phyloP scores from a whole-genome alignment of 1,284 basidiomycete genomes.

The Serendipita sp. region DNA sequence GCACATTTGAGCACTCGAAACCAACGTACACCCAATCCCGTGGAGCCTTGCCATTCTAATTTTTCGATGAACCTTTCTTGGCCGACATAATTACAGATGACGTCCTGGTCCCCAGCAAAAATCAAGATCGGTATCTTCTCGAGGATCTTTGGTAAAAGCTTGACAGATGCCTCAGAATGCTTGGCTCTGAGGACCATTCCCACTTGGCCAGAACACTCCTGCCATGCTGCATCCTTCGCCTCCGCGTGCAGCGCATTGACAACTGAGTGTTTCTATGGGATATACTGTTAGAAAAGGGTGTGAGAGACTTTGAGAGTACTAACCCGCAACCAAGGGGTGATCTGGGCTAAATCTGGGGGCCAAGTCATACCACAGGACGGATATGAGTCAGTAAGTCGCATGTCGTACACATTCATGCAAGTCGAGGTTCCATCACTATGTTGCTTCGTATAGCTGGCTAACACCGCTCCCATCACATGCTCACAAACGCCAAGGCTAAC shows the following conservation, averaged over 20 bases:
- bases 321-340: constrained; percentile 72
- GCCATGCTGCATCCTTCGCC: constrained; percentile 70
- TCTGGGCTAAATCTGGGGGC: constrained; percentile 76
- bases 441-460: constrained; percentile 25
- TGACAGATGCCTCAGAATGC: constrained; percentile 56
- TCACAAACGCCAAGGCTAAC: constrained; percentile 58
- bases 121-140: constrained; percentile 73
- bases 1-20: background rate
- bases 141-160: constrained; percentile 66
- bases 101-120: constrained; percentile 90
- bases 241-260: constrained; percentile 70
- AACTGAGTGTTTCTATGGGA: constrained; percentile 28
- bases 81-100: constrained; percentile 92
- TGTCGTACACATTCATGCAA: constrained; percentile 94
- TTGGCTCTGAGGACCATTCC: constrained; percentile 45
- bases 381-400: constrained; percentile 67
- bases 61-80: constrained; percentile 73
- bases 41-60: constrained; percentile 73
- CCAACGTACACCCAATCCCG: constrained; percentile 66
- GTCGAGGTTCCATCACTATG: constrained; percentile 47
- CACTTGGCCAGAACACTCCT: constrained; percentile 70
- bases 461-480: constrained; percentile 43
- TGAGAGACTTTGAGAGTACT: constrained; percentile 18
- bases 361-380: constrained; percentile 98
- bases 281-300: constrained; percentile 2